Conservation (phyloP, 2,329 filamentous ascomycete genomes). For the Pseudocercospora fuligena region DNA sequence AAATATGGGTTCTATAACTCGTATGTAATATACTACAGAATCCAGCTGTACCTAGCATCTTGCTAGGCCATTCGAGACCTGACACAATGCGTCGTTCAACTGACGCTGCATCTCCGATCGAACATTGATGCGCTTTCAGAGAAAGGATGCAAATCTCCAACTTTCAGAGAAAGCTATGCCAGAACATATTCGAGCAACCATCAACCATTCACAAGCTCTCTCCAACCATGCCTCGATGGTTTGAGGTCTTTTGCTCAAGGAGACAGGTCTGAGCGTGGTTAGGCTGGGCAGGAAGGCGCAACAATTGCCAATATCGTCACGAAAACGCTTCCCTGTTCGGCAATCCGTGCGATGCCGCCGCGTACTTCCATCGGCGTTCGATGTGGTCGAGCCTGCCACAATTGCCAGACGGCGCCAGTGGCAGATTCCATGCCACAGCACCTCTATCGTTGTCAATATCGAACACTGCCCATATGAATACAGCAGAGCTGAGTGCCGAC, state of each 20-base stretch:
- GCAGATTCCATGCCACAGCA: neutral
- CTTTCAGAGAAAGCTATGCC: too few species aligned
- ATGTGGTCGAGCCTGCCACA: neutral
- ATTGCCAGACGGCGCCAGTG: neutral
- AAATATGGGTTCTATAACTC: neutral
- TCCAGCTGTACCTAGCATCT: neutral
- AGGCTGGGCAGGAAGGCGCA: neutral
- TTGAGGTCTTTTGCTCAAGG: neutral
- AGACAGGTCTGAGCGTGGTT: neutral
- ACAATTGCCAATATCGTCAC: neutral
- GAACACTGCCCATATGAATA: neutral
- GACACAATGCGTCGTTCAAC: neutral
- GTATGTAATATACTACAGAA: neutral
- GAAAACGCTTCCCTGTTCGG: conserved; percentile 4
- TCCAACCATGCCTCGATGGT: neutral
- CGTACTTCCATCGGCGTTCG: neutral
- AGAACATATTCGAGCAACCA: too few species aligned
- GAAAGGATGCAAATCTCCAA: too few species aligned
- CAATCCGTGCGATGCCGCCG: conserved; percentile 7
- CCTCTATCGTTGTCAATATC: neutral
- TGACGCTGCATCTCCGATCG: neutral
- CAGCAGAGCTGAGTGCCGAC: neutral
- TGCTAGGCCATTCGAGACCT: neutral
- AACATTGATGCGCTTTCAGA: neutral
- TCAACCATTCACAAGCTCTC: neutral